These are phyloP conservation scores for Aspergillus sojae DNA, from an alignment of 2,329 filamentous ascomycete genomes.

Conservation along the genomic window DNA sequence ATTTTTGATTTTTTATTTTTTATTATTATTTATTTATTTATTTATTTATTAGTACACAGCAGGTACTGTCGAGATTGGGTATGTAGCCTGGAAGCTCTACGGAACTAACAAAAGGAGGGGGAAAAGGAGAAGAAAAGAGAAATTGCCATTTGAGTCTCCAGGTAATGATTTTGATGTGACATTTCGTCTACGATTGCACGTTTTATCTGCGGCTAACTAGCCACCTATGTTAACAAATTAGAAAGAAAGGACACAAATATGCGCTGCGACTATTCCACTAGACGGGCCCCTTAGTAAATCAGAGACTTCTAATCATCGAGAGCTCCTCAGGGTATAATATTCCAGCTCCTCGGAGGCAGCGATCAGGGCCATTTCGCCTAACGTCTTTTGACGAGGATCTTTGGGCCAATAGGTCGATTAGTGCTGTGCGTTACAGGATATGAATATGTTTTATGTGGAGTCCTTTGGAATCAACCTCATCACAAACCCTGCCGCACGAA, in stretches of 20 bases:
- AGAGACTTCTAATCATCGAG: too few species aligned
- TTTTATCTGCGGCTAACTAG: slow-evolving; percentile 1
- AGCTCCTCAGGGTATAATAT: slow-evolving; percentile 35
- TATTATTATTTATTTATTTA: too few species aligned
- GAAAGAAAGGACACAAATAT: not conserved
- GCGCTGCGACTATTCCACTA: not conserved
- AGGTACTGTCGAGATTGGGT: not conserved
- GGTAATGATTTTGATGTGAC: slow-evolving; percentile 1
- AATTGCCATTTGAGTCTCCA: not conserved
- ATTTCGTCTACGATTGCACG: slow-evolving; percentile 12
- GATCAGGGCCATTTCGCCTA: slow-evolving; percentile 48
- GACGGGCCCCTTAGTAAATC: too few species aligned
- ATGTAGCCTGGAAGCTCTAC: not conserved
- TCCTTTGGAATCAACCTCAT: slow-evolving; percentile 5
- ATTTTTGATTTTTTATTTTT: not conserved
- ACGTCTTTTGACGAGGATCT: slow-evolving; percentile 34
- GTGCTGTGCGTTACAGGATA: slow-evolving; percentile 41
- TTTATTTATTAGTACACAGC: not conserved
- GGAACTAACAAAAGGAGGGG: not conserved
- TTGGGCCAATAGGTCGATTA: slow-evolving; percentile 41
- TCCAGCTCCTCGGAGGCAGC: slow-evolving; percentile 44
- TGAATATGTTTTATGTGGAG: slow-evolving; percentile 30
- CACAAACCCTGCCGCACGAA: slow-evolving; percentile 42
- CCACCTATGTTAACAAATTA: not conserved
- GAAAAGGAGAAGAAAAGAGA: not conserved